Percentiles rank a stretch among this genome's conserved stretches.
These are phyloP conservation scores for Fusarium sp. DNA, from an alignment of 2,329 filamentous ascomycete genomes.

Conservation along the genomic window DNA sequence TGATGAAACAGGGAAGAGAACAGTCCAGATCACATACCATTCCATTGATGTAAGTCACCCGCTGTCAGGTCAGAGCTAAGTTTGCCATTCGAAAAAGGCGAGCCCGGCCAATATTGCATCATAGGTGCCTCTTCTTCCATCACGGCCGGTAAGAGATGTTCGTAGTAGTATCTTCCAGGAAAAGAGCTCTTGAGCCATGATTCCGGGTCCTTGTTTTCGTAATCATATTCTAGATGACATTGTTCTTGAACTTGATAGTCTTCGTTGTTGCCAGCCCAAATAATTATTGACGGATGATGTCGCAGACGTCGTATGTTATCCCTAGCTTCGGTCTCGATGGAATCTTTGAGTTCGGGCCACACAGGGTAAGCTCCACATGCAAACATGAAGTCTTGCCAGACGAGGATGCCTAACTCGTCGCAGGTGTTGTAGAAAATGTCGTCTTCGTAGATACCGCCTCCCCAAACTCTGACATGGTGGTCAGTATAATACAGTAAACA, in stretches of 20 bases:
- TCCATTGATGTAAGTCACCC: constrained; percentile 79
- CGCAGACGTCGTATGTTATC: constrained; percentile 71
- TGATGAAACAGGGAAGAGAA: too few species aligned
- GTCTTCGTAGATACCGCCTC: constrained; percentile 67
- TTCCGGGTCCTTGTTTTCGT: constrained; percentile 72
- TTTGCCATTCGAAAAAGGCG: constrained; percentile 65
- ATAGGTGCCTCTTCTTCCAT: constrained; percentile 61
- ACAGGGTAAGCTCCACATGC: constrained; percentile 75
- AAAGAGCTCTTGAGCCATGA: constrained; percentile 82
- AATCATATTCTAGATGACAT: constrained; percentile 77
- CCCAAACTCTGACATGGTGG: constrained; percentile 41
- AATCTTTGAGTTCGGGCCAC: constrained; percentile 68
- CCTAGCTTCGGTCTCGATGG: constrained; percentile 70
- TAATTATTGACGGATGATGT: constrained; percentile 75
- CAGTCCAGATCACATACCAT: background rate
- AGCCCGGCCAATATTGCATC: constrained; percentile 73
- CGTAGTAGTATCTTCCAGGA: constrained; percentile 83
- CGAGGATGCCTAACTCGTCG: constrained; percentile 75
- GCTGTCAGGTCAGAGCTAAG: constrained; percentile 74
- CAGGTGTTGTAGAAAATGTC: constrained; percentile 76
- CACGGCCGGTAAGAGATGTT: constrained; percentile 72
- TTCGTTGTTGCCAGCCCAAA: constrained; percentile 88
- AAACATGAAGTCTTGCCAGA: constrained; percentile 82
- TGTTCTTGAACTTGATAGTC: constrained; percentile 80
- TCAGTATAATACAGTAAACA: too few species aligned